Conservation (phyloP, 441 rosid species). For the Dalechampia spathulata region DNA sequence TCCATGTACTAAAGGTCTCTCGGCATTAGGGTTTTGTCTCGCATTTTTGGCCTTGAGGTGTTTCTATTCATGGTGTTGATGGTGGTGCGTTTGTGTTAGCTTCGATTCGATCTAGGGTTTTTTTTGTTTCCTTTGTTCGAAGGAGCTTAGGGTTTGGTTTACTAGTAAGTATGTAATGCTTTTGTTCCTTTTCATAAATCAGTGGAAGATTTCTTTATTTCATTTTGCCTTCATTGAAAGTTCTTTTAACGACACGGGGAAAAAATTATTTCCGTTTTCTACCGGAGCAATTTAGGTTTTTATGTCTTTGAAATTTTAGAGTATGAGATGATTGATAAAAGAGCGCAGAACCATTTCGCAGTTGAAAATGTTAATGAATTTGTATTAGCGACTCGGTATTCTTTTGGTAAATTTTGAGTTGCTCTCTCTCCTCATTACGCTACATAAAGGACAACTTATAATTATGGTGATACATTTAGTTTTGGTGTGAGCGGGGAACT, state of each 20-base stretch:
- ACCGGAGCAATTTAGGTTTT: too few relatives aligned
- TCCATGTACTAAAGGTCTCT: too few relatives aligned
- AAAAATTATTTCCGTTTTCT: too few relatives aligned
- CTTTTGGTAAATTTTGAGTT: neutral
- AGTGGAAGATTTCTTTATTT: neutral
- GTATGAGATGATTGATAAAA: too few relatives aligned
- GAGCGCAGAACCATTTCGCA: too few relatives aligned
- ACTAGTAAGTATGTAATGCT: constrained; percentile 15
- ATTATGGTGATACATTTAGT: constrained; percentile 4
- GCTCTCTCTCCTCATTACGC: neutral
- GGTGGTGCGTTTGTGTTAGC: constrained; percentile 21
- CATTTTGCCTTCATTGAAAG: neutral
- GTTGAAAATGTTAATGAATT: neutral
- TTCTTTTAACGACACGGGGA: neutral
- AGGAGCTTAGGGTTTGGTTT: constrained; percentile 17
- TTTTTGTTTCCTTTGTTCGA: constrained; percentile 16
- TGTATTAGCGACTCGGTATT: neutral
- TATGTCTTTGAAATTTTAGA: too few relatives aligned
- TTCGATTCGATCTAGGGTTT: constrained; percentile 35
- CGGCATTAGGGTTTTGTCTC: constrained; percentile 22
- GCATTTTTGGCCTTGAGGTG: constrained; percentile 4
- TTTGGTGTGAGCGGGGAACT: constrained; percentile 1
- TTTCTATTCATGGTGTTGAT: constrained; percentile 17
- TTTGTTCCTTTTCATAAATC: constrained; percentile 6
- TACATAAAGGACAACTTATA: neutral